Conservation (phyloP, 345 rosid species). For the Eucalyptus cloeziana region DNA sequence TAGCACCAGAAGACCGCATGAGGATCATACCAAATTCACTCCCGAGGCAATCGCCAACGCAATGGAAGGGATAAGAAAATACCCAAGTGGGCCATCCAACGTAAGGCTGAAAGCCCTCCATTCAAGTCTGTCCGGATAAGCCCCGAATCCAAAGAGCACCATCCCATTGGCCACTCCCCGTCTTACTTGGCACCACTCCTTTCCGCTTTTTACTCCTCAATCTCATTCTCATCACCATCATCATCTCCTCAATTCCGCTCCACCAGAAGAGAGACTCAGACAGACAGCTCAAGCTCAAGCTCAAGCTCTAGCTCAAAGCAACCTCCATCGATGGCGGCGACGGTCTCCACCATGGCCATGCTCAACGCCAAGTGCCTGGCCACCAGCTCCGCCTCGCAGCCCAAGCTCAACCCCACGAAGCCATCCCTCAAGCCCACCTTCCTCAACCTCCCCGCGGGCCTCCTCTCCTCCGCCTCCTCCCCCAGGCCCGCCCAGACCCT, state of each 20-base stretch:
- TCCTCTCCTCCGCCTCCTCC: conserved; percentile 2
- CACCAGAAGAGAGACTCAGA: background rate
- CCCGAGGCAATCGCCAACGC: background rate
- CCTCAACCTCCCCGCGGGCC: conserved; percentile 17
- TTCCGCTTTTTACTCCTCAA: conserved; percentile 22
- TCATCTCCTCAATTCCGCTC: background rate
- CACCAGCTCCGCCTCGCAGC: conserved; percentile 17
- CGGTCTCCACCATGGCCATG: conserved; percentile 56
- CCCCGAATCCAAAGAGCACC: conserved; percentile 24
- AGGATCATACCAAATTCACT: background rate
- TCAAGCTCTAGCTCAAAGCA: background rate
- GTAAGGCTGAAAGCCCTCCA: conserved; percentile 21
- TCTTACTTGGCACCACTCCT: background rate
- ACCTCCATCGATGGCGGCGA: conserved; percentile 33
- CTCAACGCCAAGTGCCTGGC: conserved; percentile 45
- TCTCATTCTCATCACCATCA: background rate
- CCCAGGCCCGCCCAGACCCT: conserved; percentile 1
- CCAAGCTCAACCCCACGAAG: conserved; percentile 11
- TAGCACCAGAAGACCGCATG: background rate
- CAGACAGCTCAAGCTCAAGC: background rate
- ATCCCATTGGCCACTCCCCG: background rate
- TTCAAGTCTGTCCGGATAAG: conserved; percentile 39
- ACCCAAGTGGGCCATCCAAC: conserved; percentile 3
- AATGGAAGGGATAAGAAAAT: background rate
- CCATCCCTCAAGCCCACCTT: conserved; percentile 14